These are phyloP conservation scores for Leucocoprinus birnbaumii DNA, from an alignment of 768 basidiomycete species.

Conservation along the genomic window DNA sequence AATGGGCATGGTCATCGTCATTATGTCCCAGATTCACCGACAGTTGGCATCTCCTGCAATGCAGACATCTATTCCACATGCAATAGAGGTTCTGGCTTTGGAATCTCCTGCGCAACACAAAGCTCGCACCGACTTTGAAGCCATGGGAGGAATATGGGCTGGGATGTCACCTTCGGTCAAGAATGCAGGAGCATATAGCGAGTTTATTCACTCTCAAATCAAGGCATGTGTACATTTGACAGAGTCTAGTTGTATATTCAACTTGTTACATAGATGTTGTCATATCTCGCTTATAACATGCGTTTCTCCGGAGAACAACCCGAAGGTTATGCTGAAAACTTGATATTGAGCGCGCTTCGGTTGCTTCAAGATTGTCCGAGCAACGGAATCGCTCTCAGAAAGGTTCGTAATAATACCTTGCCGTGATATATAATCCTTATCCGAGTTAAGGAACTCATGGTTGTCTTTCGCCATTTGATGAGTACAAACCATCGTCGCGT, in stretches of 20 bases:
- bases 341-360: constrained; percentile 80
- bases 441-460: constrained; percentile 73
- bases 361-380: constrained; percentile 92
- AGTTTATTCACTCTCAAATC: constrained; percentile 86
- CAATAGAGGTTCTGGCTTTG: constrained; percentile 73
- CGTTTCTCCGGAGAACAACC: constrained; percentile 58
- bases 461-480: constrained; percentile 89
- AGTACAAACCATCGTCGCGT: constrained; percentile 74
- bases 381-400: constrained; percentile 77
- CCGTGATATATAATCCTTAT: not conserved
- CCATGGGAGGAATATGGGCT: constrained; percentile 79
- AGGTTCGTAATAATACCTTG: constrained; percentile 41
- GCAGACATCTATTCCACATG: constrained; percentile 68
- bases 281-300: constrained; percentile 88
- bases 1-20: constrained; percentile 88
- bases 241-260: constrained; percentile 1
- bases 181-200: constrained; percentile 72
- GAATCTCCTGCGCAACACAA: constrained; percentile 81
- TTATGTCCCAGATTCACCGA: constrained; percentile 83
- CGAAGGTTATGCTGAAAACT: constrained; percentile 73
- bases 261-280: constrained; percentile 62
- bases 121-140: constrained; percentile 75
- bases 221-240: constrained; percentile 53
- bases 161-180: constrained; percentile 77
- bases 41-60: constrained; percentile 62